Evolutionary conservation across 805 yeast species (phyloP), one percentile per base, ranked within the genome.

Genomic region (Grigorovia jiainica): DNA sequence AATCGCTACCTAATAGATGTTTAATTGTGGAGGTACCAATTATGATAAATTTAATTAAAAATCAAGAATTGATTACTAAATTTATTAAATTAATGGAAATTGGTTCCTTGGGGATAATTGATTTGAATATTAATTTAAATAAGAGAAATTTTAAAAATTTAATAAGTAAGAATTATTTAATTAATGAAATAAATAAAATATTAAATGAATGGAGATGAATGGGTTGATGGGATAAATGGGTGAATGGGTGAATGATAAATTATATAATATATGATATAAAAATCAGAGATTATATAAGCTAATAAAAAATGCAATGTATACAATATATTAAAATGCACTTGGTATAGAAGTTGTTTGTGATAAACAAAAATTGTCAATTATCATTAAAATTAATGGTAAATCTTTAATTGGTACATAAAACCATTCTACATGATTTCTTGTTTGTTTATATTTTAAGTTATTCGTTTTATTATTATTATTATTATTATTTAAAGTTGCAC

Each of bases 351-450:
- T 27, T 8, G 31, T 27, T 27, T 27, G 31, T 10, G 31, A 27
- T 27, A 27, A 13, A 27, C 31, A 27, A 24, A 54, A 38, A 17
- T 43, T 37, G 34, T 55, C 55, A 5, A 58, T 48, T 9, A 45
- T 43, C 18, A 43, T 40, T 11, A 54, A 19, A 4, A 56, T 41
- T 4, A 38, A 27, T 2, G 53, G 49, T 31, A 60, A 44, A 10
- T 58, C 56, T 7, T 27, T 21, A 2, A 55, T 48, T 6, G 61
- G 58, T 5, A 60, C 48, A 32, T 48, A 41, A 27, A 53, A 51
- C 60, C 62, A 57, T 40, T 57, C 63, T 3, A 41, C 41, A 44
- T 61, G 63, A 34, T 50, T 47, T 21, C 49, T 54, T 9, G 47
- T 33, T 7, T 27, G n/a, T 13, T 10, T 27, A 13, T 13, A 13